phyloP scores from a whole-genome alignment of 129 eudicot genomes.

The Flaveria sonorensis region DNA sequence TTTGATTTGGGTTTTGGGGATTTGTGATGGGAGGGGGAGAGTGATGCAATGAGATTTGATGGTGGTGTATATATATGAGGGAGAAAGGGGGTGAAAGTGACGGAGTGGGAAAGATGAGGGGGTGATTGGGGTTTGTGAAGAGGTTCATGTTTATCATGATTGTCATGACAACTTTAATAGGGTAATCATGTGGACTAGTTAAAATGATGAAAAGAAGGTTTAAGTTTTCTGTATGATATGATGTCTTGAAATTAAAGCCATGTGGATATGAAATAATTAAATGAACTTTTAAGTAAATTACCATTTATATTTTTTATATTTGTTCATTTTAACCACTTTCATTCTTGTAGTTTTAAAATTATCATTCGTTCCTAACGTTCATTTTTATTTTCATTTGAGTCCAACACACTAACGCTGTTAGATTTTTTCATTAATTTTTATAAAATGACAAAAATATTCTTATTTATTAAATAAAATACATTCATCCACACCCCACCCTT shows the following conservation, averaged over 20 bases:
- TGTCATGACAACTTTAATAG: slow-evolving; percentile 27
- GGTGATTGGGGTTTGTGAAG: slow-evolving; percentile 3
- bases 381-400: no score
- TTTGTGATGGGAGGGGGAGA: not conserved
- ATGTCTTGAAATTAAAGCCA: not conserved
- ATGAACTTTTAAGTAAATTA: no score
- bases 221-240: not conserved
- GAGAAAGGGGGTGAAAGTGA: slow-evolving; percentile 14
- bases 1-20: not conserved
- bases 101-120: slow-evolving; percentile 9
- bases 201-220: not conserved
- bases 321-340: no score
- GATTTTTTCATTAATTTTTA: no score
- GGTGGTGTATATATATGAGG: slow-evolving; percentile 23
- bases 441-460: no score
- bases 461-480: no score
- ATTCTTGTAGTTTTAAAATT: no score
- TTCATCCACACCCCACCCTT: no score
- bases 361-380: no score
- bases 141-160: slow-evolving; percentile 17
- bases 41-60: slow-evolving; percentile 16
- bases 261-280: not conserved
- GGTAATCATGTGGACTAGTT: slow-evolving; percentile 12
- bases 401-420: no score
- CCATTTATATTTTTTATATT: no score